Evolutionary conservation across 2,329 filamentous ascomycete species (phyloP).

Genomic region (Sarocladium kiliense): DNA sequence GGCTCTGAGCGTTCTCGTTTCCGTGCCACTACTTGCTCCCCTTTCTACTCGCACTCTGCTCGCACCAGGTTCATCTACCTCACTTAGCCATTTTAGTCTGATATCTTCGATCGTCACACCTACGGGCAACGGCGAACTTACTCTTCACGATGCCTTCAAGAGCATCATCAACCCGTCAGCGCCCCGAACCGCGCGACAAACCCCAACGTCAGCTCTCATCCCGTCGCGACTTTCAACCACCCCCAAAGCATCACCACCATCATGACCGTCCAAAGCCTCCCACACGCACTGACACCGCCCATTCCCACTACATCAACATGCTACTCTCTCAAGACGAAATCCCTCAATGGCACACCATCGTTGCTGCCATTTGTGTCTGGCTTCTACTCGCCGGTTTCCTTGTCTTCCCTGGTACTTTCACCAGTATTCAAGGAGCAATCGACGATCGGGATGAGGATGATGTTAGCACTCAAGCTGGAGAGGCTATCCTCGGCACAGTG

Average conservation of each 20-base stretch:
- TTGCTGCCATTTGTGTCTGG: slow-evolving; percentile 35
- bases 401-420: slow-evolving; percentile 47
- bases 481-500: slow-evolving; percentile 18
- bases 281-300: slow-evolving; percentile 18
- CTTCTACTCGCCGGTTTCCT: slow-evolving; percentile 48
- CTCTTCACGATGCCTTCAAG: not conserved
- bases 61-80: not conserved
- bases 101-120: too few relatives aligned
- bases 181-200: not conserved
- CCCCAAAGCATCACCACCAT: not conserved
- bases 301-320: slow-evolving; percentile 39
- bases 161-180: not conserved
- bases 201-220: not conserved
- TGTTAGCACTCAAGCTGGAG: slow-evolving; percentile 12
- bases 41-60: not conserved
- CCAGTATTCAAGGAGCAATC: slow-evolving; percentile 26
- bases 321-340: slow-evolving; percentile 41
- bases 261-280: slow-evolving; percentile 11
- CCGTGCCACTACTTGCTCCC: not conserved
- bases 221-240: not conserved
- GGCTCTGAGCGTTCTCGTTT: not conserved
- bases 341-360: slow-evolving; percentile 39
- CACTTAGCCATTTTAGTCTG: not conserved
- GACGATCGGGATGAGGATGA: slow-evolving; percentile 15
- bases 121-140: too few relatives aligned